phyloP scores from a whole-genome alignment of 768 basidiomycete genomes.

The Phanerochaete carnosa region DNA sequence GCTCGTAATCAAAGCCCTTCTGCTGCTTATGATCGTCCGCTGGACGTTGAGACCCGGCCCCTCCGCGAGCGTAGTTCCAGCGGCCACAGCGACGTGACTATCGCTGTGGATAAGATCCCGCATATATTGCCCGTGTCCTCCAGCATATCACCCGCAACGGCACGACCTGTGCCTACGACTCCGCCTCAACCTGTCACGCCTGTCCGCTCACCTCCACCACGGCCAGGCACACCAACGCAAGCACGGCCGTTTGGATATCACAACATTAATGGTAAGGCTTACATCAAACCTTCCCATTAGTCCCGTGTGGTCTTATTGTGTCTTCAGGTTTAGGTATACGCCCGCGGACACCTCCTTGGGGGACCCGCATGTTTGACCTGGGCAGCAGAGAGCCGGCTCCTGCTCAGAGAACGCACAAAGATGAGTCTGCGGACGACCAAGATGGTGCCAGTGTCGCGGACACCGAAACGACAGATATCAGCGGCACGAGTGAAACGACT shows the following conservation, averaged over 20 bases:
- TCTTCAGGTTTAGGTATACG: conserved; percentile 22
- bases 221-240: conserved; percentile 29
- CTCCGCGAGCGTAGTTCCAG: neutral
- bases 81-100: neutral
- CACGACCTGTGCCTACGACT: neutral
- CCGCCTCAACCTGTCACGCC: neutral
- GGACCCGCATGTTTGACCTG: conserved; percentile 16
- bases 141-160: neutral
- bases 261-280: conserved; percentile 47
- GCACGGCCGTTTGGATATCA: conserved; percentile 32
- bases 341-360: conserved; percentile 25
- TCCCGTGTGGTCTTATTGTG: conserved; percentile 15
- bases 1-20: conserved; percentile 18
- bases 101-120: neutral
- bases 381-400: neutral
- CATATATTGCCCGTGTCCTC: neutral
- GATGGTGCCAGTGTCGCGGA: conserved; percentile 33
- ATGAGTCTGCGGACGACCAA: conserved; percentile 22
- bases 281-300: conserved; percentile 18
- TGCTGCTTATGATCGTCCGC: conserved; percentile 18
- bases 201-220: conserved; percentile 14
- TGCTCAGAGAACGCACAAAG: neutral
- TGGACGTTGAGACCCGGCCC: conserved; percentile 5
- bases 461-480: conserved; percentile 36
- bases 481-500: conserved; percentile 29